Base-by-base conservation (phyloP, 805 yeast species). In the Isabelozyma heimii region DNA sequence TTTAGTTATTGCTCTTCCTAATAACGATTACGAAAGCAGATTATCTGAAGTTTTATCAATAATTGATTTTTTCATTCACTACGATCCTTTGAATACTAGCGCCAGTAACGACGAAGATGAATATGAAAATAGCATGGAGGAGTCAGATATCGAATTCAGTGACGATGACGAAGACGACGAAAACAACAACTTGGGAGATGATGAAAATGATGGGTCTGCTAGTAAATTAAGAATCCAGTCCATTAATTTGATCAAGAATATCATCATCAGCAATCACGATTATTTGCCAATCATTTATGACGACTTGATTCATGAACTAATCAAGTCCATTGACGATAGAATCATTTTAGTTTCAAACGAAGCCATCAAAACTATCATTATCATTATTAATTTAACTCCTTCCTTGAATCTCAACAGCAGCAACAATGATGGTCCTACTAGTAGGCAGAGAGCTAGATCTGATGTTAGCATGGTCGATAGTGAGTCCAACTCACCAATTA, bases 201-300 rank as follows among this genome's bases (percentile, higher is more conserved):
- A 71, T 46, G 72, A 70, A 40, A 64, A 64, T 46, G 74, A 73
- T 46, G 75, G 71, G 8, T 66, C 72, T 8, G 76, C 85, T 1
- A 84, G 91, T 87, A 84, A 80, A 53, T 65, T 87, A 15, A 70
- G 94, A 50, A 69, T 80, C 40, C 77, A 76, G 46, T 66, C 88
- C 0, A 72, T 80, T 6, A 67, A 65, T 28, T 57, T 83, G 33
- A 57, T 78, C 7, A 62, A 72, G 16, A 40, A 50, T 7, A 43
- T 56, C 12, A 64, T 78, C n/a, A 58, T 57, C 2, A 53, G 59
- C 1, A 70, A 67, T 45, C 80, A 84, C 2, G 46, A 51, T 1
- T 48, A 60, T 1, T 56, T 81, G 14, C 62, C 72, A 5, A 40
- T 54, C 2, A 50, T 79, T 8, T 75, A 73, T 47, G 49, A 60